Evolutionary conservation across 2,329 filamentous ascomycete species (phyloP), one percentile per base, ranked within the genome.

Genomic region (Ophiostoma novo-ulmi): DNA sequence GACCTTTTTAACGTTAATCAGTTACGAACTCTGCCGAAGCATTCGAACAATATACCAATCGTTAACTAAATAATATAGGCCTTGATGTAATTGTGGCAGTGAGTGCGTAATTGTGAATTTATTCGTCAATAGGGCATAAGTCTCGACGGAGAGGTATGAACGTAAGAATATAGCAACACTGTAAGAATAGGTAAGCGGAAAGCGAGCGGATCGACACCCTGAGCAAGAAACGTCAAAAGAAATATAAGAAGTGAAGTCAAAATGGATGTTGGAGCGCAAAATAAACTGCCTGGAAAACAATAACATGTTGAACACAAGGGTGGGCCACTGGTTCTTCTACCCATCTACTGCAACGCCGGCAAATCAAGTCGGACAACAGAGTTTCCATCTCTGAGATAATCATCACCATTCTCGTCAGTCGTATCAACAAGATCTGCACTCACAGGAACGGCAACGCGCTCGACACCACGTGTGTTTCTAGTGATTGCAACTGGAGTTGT

Each of bases 321-420:
- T 17, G 31, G 31, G 31, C 14, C 8, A 44, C 39, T 44, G 39
- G 11, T 17, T 44, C 39, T 44, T 44, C 39, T 44, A 6, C 11
- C 39, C 10, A 48, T 26, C 39, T 48, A 67, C 17, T 67, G 65
- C 20, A 31, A 63, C 6, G 58, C 7, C 5, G 65, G 65, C n/a
- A 67, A 17, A 13, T 67, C n/a, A 10, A 67, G 65, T 10, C 65
- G 65, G n/a, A 67, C 65, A n/a, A 48, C 20, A 8, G 39, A 48
- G 39, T 67, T 44, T 5, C 65, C 63, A 11, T 38, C 63, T 41
- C 17, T 31, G 6, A 38, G 22, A 20, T 22, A 20, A 11, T 67
- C 65, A 4, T 22, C 36, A 26, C 6, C 65, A 13, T 6, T 44
- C 3, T 35, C 22, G 5, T 35, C 7, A 26, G 17, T 22, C 5